Evolutionary conservation across 2,329 filamentous ascomycete species (phyloP).

Genomic region (Chlorencoelia australis): DNA sequence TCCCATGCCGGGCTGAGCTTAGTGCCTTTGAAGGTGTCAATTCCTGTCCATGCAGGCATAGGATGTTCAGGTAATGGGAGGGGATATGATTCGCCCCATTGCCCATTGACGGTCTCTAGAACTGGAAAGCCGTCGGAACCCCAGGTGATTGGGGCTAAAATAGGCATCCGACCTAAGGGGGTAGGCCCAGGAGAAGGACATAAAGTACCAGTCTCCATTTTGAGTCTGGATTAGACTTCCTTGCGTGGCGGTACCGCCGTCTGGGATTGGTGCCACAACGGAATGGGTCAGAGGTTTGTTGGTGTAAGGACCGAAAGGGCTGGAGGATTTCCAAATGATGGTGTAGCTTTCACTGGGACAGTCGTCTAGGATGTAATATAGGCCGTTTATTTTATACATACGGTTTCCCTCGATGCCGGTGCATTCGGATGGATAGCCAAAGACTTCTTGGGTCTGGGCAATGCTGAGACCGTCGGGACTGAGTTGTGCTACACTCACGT

Average conservation of each 20-base stretch:
- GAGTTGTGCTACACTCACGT: constrained; percentile 42
- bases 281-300: constrained; percentile 33
- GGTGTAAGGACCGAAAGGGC: constrained; percentile 43
- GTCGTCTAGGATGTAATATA: constrained; percentile 45
- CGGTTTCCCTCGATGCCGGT: constrained; percentile 39
- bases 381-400: constrained; percentile 47
- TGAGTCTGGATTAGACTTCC: constrained; percentile 44
- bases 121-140: constrained; percentile 40
- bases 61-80: not conserved
- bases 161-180: constrained; percentile 47
- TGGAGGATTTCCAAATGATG: constrained; percentile 39
- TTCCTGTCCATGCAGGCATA: not conserved
- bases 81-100: constrained; percentile 1
- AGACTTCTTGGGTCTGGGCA: constrained; percentile 36
- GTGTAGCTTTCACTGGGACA: constrained; percentile 34
- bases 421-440: constrained; percentile 29
- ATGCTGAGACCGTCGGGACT: constrained; percentile 37
- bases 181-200: constrained; percentile 45
- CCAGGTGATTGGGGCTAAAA: constrained; percentile 45
- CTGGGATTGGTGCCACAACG: constrained; percentile 32
- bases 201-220: constrained; percentile 46
- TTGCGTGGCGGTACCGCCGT: constrained; percentile 41
- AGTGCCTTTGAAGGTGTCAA: constrained; percentile 20
- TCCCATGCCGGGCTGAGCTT: constrained; percentile 40
- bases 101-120: constrained; percentile 22